phyloP scores from a whole-genome alignment of 2,329 filamentous ascomycete species.

The Beauveria medogensis region DNA sequence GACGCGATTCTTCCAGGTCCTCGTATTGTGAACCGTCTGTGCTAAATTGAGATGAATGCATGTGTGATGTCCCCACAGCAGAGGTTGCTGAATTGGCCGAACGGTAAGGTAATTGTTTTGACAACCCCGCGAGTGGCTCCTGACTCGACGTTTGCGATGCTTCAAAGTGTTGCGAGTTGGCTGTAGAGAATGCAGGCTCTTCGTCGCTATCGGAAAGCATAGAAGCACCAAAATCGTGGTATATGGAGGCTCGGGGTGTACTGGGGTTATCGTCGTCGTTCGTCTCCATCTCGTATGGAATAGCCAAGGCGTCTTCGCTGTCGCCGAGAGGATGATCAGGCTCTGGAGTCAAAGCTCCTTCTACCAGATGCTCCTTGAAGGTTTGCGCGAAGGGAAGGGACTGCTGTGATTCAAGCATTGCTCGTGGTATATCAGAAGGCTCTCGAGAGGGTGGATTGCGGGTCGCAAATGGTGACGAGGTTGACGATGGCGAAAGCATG shows the following conservation, averaged over 20 bases:
- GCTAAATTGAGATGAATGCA: neutral
- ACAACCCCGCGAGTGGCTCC: constrained; percentile 1
- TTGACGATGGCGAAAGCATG: constrained; percentile 32
- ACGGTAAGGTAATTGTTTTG: constrained; percentile 15
- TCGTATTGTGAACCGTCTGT: constrained; percentile 20
- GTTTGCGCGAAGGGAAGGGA: neutral
- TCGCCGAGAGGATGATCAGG: constrained; percentile 30
- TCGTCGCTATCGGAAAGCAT: constrained; percentile 15
- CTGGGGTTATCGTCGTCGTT: constrained; percentile 32
- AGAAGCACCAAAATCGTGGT: constrained; percentile 25
- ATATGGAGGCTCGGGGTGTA: constrained; percentile 47
- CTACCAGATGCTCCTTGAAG: constrained; percentile 18
- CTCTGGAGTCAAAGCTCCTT: constrained; percentile 17
- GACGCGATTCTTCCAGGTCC: constrained; percentile 54
- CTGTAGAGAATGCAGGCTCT: constrained; percentile 19
- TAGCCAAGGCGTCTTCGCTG: constrained; percentile 48
- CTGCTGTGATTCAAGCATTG: constrained; percentile 21
- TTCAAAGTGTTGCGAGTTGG: neutral
- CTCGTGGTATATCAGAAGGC: neutral
- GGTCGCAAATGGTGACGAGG: constrained; percentile 45
- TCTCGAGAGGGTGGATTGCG: constrained; percentile 27
- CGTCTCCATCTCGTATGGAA: constrained; percentile 43
- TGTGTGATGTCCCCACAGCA: neutral
- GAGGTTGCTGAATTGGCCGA: constrained; percentile 12
- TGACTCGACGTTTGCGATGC: neutral